Evolutionary conservation across 345 rosid species (phyloP).

Genomic region (Eucalyptus fibrosa): DNA sequence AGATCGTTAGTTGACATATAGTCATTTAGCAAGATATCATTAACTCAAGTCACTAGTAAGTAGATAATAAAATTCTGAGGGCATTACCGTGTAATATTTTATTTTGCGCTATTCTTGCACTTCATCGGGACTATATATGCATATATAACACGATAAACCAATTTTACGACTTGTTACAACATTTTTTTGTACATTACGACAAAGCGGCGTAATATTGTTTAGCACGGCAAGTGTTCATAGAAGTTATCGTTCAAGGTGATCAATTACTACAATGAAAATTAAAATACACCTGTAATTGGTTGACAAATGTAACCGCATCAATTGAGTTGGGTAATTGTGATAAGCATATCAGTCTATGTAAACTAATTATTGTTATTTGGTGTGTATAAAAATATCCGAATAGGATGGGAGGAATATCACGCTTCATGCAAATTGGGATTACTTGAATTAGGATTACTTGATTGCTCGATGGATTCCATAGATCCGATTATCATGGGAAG

Average conservation of each 20-base stretch:
- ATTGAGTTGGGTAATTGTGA: not conserved
- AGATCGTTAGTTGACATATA: not conserved
- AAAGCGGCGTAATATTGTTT: fast-evolving
- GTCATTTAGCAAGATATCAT: not conserved
- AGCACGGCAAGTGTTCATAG: not conserved
- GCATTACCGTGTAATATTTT: too few relatives aligned
- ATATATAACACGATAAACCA: not conserved
- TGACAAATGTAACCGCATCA: not conserved
- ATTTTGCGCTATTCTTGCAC: too few relatives aligned
- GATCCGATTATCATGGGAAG: not conserved
- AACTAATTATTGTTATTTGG: not conserved
- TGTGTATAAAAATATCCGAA: not conserved
- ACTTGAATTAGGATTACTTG: not conserved
- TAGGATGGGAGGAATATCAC: not conserved
- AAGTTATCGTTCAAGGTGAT: not conserved
- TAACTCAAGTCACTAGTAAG: not conserved
- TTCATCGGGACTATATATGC: too few relatives aligned
- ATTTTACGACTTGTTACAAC: not conserved
- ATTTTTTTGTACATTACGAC: not conserved
- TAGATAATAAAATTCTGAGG: too few relatives aligned
- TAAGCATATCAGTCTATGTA: not conserved
- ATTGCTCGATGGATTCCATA: not conserved
- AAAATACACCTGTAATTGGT: not conserved
- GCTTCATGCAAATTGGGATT: not conserved
- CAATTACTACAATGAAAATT: not conserved